Percentiles rank a stretch among this genome's conserved stretches.
phyloP scores from a whole-genome alignment of 2,329 filamentous ascomycete species.

The Talaromyces verruculosus region DNA sequence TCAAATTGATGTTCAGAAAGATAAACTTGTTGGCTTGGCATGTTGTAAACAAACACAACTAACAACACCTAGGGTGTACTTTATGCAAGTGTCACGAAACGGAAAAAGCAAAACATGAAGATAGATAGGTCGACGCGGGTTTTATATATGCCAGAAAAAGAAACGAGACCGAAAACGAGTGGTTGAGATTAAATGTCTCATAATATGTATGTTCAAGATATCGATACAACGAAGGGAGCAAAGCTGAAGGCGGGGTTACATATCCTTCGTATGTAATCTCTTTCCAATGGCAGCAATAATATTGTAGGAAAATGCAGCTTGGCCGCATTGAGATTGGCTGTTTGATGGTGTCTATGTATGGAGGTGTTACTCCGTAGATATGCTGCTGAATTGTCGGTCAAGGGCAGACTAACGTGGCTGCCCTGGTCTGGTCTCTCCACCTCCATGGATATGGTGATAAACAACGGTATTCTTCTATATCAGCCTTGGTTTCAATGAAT shows the following conservation, averaged over 20 bases:
- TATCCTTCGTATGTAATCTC: background rate
- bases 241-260: slow-evolving; percentile 10
- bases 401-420: slow-evolving; percentile 6
- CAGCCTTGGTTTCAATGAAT: background rate
- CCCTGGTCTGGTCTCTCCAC: background rate
- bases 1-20: background rate
- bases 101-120: background rate
- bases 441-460: background rate
- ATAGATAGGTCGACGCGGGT: background rate
- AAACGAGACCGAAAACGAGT: background rate
- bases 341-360: background rate
- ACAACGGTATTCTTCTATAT: background rate
- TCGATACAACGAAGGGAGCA: background rate
- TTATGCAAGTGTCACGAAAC: slow-evolving; percentile 10
- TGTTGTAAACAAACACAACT: background rate
- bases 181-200: slow-evolving; percentile 20
- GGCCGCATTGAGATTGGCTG: background rate
- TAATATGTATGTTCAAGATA: background rate
- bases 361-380: background rate
- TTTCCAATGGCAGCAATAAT: too few relatives aligned
- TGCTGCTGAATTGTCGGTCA: slow-evolving; percentile 12
- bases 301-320: background rate
- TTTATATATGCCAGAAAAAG: background rate
- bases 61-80: background rate
- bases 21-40: background rate